Conservation (phyloP, 2,329 filamentous ascomycete species). For the Pestalotiopsis sp. region DNA sequence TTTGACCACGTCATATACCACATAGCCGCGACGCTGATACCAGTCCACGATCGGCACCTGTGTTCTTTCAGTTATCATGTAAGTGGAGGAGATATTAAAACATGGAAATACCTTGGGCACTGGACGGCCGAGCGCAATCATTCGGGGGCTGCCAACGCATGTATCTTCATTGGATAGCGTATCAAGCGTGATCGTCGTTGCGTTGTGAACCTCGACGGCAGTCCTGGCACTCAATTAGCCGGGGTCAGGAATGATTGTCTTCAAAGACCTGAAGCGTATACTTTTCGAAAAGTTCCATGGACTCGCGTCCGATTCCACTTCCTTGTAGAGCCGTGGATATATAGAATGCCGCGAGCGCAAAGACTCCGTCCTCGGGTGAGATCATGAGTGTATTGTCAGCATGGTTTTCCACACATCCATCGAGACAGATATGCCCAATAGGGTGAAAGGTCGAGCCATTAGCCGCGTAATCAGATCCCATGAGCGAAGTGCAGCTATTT, state of each 20-base stretch:
- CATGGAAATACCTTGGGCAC: background rate
- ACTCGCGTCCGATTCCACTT: slow-evolving; percentile 23
- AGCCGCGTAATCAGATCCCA: slow-evolving; percentile 14
- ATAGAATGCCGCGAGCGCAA: slow-evolving; percentile 27
- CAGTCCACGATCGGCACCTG: slow-evolving; percentile 28
- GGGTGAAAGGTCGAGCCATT: slow-evolving; percentile 26
- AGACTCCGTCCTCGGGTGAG: slow-evolving; percentile 19
- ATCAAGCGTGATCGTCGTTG: slow-evolving; percentile 24
- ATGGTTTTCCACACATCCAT: slow-evolving; percentile 18
- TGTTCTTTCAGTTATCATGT: no score
- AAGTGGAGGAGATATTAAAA: no score
- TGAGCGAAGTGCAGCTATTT: background rate
- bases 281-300: slow-evolving; percentile 22
- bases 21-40: slow-evolving; percentile 27
- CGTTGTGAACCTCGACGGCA: slow-evolving; percentile 23
- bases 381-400: slow-evolving; percentile 18
- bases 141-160: slow-evolving; percentile 20
- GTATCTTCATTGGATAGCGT: slow-evolving; percentile 25
- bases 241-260: background rate
- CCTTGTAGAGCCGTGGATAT: slow-evolving; percentile 25
- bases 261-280: slow-evolving; percentile 4
- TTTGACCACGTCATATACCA: slow-evolving; percentile 18
- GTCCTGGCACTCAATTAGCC: slow-evolving; percentile 17
- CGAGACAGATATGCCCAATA: slow-evolving; percentile 34
- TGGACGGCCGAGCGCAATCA: slow-evolving; percentile 17